phyloP scores from a whole-genome alignment of 2,329 filamentous ascomycete genomes.

The Rosellinia necatrix region DNA sequence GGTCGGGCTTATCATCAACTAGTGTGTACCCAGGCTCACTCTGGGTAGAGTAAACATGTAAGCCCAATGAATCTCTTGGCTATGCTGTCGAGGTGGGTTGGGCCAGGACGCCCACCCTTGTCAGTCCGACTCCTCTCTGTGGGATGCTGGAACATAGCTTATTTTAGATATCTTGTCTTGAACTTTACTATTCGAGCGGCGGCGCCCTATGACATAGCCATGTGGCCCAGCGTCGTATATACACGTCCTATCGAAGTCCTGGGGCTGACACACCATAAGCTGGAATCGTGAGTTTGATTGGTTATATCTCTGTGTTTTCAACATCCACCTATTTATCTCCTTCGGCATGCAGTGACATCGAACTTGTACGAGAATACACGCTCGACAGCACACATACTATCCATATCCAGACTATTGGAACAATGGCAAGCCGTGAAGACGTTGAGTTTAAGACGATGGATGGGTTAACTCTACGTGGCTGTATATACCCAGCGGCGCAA shows the following conservation, averaged over 20 bases:
- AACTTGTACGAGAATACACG: background rate
- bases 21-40: background rate
- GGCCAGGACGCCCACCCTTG: background rate
- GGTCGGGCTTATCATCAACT: slow-evolving; percentile 4
- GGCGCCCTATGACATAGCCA: too few relatives aligned
- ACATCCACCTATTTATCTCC: too few relatives aligned
- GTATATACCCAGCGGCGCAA: slow-evolving; percentile 41
- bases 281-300: too few relatives aligned
- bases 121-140: background rate
- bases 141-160: too few relatives aligned
- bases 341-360: too few relatives aligned
- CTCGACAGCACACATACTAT: too few relatives aligned
- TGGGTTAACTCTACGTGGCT: slow-evolving; percentile 45
- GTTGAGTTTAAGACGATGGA: slow-evolving; percentile 49
- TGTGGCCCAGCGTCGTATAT: too few relatives aligned
- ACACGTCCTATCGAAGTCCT: too few relatives aligned
- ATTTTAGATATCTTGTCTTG: background rate
- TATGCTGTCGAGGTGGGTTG: too few relatives aligned
- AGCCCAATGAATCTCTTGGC: slow-evolving; percentile 10
- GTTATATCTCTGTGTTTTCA: too few relatives aligned
- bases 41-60: background rate
- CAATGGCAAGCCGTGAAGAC: slow-evolving; percentile 27
- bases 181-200: too few relatives aligned
- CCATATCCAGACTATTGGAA: background rate
- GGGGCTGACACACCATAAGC: too few relatives aligned